These are phyloP conservation scores for Acmispon strigosus DNA, from an alignment of 306 rosid genomes.

Conservation along the genomic window DNA sequence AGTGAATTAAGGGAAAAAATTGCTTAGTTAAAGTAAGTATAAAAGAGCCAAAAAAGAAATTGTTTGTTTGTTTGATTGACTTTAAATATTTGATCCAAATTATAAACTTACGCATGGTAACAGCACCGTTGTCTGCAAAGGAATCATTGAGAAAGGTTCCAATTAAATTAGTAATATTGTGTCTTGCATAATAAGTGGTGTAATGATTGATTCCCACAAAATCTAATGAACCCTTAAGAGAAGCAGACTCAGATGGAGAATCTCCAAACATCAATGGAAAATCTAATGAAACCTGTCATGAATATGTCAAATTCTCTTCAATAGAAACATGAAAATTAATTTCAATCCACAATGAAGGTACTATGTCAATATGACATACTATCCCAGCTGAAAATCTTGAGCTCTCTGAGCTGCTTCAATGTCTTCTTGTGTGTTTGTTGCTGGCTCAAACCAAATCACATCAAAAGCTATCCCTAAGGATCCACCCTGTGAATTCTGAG, in stretches of 20 bases:
- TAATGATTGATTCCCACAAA: constrained; percentile 95
- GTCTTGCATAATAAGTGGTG: constrained; percentile 63
- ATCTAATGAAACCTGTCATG: constrained; percentile 95
- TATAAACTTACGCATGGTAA: constrained; percentile 63
- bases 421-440: constrained; percentile 51
- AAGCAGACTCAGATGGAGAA: constrained; percentile 42
- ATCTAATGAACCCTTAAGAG: constrained; percentile 74
- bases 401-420: constrained; percentile 79
- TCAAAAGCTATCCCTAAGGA: constrained; percentile 72
- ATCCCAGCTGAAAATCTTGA: constrained; percentile 94
- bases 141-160: constrained; percentile 39
- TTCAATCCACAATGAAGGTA: neutral
- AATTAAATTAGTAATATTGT: constrained; percentile 25
- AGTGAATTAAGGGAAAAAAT: neutral
- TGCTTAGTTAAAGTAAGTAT: constrained; percentile 13
- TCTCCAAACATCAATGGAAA: constrained; percentile 80
- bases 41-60: constrained; percentile 20
- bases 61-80: neutral
- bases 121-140: constrained; percentile 57
- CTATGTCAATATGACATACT: constrained; percentile 40
- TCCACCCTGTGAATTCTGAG: constrained; percentile 59
- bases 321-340: neutral
- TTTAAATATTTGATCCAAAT: neutral
- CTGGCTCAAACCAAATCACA: constrained; percentile 81
- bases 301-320: neutral